Percentiles rank a stretch among this genome's conserved stretches.
Evolutionary conservation across 164 flowering plant genomes (phyloP).

Genomic region (Amborella trichopoda): DNA sequence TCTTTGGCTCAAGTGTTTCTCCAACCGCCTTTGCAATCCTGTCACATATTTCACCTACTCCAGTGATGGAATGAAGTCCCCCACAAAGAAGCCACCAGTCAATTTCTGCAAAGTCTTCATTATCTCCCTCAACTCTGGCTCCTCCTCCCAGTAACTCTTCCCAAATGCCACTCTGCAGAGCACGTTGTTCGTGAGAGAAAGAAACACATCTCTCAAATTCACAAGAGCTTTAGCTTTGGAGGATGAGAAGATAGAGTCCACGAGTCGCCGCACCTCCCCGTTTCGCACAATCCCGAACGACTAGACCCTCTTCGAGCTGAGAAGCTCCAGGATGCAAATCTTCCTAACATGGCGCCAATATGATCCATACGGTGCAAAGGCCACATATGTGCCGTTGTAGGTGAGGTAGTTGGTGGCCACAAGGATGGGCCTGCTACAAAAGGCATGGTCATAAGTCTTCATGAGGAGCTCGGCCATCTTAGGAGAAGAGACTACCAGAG

Average conservation of each 20-base stretch:
- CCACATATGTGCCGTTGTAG: conserved; percentile 43
- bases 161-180: conserved; percentile 63
- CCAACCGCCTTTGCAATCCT: too few relatives aligned
- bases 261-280: conserved; percentile 28
- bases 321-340: conserved; percentile 39
- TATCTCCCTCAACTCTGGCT: too few relatives aligned
- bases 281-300: conserved; percentile 23
- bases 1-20: too few relatives aligned
- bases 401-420: conserved; percentile 35
- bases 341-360: conserved; percentile 47
- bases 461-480: conserved; percentile 24
- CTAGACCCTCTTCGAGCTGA: conserved; percentile 26
- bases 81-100: too few relatives aligned
- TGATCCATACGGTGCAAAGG: conserved; percentile 37
- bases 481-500: conserved; percentile 42
- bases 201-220: conserved; percentile 25
- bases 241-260: conserved; percentile 7
- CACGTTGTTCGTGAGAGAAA: conserved; percentile 31
- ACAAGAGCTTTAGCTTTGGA: conserved; percentile 7
- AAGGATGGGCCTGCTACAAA: conserved; percentile 33
- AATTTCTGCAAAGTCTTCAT: too few relatives aligned
- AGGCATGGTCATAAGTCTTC: conserved; percentile 34
- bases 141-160: conserved; percentile 19
- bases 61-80: too few relatives aligned
- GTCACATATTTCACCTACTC: too few relatives aligned